Base-by-base conservation (phyloP, 2,329 filamentous ascomycete genomes). In the Neonectria coccinea region DNA sequence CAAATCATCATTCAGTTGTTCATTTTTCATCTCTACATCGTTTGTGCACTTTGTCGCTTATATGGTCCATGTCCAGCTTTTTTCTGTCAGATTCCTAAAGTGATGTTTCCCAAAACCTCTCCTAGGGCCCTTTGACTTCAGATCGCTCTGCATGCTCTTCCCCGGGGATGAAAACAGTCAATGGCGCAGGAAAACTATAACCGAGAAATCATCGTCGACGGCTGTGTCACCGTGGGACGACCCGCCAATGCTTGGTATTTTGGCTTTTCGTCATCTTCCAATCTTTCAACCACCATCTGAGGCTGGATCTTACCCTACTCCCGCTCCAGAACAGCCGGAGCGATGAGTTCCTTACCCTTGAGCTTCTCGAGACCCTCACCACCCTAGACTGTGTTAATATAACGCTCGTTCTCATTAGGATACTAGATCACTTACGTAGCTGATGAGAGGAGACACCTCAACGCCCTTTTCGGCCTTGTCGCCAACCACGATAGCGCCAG, bases 361-460 rank as follows among this genome's bases (percentile, higher is more conserved):
- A 88, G 78, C 41, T 83, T 80, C 61, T 88, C 86, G 8, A 91
- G 79, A 33, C 88, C 89, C 77, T 91, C 89, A 62, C 89, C 89
- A 63, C 84, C 86, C 87, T 89, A 22, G 36, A 3, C 29, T 51
- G 44, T 42, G 58, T 71, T 63, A 71, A 63, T 53, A 22, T 42
- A 7, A 39, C 25, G 36, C 16, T 4, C 31, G 16, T 16, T 42
- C 39, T 29, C 3, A 6, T 36, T 10, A 47, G 6, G 4, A 9
- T 12, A 18, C 9, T 10, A 2, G 22, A 47, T 54, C 57, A 91
- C 93, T 89, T 88, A 97, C 94, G 78, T 99, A 99, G 87, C 94
- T 97, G 77, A 97, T 91, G 74, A 97, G 83, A 41, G 96, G 96
- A 58, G 94, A 97, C 18, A 99, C 89, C 79, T 99, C 96, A 39